These are phyloP conservation scores for Monosporascus cannonballus DNA, from an alignment of 2,329 filamentous ascomycete genomes.

Conservation along the genomic window DNA sequence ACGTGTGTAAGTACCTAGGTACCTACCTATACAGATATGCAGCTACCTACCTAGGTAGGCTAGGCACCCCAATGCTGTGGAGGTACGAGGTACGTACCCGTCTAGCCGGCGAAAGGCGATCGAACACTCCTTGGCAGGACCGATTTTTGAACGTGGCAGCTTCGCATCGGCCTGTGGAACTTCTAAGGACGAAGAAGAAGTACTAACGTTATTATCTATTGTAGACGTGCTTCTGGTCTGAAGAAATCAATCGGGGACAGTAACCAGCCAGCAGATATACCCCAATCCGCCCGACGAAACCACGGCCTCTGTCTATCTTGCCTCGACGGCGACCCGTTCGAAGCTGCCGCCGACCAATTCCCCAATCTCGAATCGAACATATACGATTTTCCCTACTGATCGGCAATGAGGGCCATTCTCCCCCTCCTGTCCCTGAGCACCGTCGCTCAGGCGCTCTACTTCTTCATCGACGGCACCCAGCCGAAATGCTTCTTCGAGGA, in stretches of 20 bases:
- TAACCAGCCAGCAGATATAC: constrained; percentile 2
- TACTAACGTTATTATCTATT: too few species aligned
- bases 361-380: constrained; percentile 3
- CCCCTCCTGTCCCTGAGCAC: constrained; percentile 60
- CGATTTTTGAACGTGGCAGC: constrained; percentile 47
- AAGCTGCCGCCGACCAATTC: neutral
- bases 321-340: neutral
- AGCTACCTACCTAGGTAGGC: too few species aligned
- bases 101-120: neutral
- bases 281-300: constrained; percentile 4
- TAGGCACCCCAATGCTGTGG: neutral
- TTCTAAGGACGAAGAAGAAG: too few species aligned
- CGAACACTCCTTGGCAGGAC: constrained; percentile 19
- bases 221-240: too few species aligned
- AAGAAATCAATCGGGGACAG: constrained; percentile 2
- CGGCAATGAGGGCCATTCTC: constrained; percentile 53
- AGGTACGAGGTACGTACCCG: neutral
- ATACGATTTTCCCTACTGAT: constrained; percentile 1
- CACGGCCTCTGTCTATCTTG: constrained; percentile 1
- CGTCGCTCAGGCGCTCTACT: constrained; percentile 78
- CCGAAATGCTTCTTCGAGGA: constrained; percentile 99
- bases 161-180: constrained; percentile 22
- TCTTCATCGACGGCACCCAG: constrained; percentile 81
- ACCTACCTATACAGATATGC: too few species aligned
- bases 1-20: too few species aligned